Evolutionary conservation across 345 rosid genomes (phyloP).

Genomic region (Moricandia arvensis): DNA sequence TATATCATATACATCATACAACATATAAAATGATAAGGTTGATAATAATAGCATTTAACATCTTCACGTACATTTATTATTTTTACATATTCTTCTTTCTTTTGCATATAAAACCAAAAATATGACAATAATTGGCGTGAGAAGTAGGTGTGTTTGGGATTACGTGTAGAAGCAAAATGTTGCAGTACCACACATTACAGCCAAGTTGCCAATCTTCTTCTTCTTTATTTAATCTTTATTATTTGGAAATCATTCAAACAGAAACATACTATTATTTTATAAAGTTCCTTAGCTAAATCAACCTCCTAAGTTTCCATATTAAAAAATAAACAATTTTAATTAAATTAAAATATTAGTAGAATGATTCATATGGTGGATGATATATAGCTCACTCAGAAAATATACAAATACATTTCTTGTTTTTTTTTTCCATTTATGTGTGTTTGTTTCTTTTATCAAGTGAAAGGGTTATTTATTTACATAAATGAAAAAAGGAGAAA

Average conservation of each 20-base stretch:
- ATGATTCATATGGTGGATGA: neutral
- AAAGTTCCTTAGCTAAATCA: neutral
- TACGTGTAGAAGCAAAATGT: conserved; percentile 29
- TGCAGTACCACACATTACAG: conserved; percentile 29
- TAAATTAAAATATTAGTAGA: neutral
- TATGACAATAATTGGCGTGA: conserved; percentile 31
- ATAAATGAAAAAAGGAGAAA: neutral
- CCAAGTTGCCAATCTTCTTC: conserved; percentile 22
- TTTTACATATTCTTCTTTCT: neutral
- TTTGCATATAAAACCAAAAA: conserved; percentile 11
- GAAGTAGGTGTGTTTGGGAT: conserved; percentile 1
- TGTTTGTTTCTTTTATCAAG: neutral
- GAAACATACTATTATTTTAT: neutral
- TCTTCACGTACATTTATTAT: neutral
- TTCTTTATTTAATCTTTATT: conserved; percentile 4
- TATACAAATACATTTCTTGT: neutral
- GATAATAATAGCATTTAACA: neutral
- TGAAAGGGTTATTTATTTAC: neutral
- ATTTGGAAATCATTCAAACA: neutral
- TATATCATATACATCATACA: conserved; percentile 25
- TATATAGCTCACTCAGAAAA: neutral
- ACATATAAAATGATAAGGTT: conserved; percentile 29
- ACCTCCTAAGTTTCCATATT: neutral
- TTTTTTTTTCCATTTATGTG: neutral
- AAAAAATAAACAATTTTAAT: neutral